phyloP scores from a whole-genome alignment of 306 rosid genomes.

The Quillaja saponaria region DNA sequence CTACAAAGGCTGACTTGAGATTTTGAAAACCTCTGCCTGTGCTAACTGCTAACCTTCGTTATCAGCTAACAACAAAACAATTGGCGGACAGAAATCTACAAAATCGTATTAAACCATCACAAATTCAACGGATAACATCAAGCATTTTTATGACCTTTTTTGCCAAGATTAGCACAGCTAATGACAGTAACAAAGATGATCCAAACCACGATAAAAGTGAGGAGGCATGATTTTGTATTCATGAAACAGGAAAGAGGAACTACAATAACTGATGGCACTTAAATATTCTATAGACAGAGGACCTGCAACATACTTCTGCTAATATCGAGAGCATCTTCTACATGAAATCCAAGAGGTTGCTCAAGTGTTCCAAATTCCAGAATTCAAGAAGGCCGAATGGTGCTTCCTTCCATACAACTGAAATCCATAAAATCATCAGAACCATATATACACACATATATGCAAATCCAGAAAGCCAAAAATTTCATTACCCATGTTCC shows the following conservation, averaged over 20 bases:
- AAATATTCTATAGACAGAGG: no score
- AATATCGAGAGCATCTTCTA: slow-evolving; percentile 71
- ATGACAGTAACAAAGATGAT: neutral
- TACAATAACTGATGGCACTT: no score
- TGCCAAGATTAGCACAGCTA: neutral
- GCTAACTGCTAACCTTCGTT: neutral
- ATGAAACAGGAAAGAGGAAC: no score
- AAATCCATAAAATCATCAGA: slow-evolving; percentile 38
- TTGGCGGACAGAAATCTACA: neutral
- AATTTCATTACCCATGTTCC: no score
- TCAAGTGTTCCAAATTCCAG: slow-evolving; percentile 73
- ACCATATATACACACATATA: slow-evolving; percentile 1
- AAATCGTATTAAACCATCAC: neutral
- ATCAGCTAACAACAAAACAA: slow-evolving; percentile 1
- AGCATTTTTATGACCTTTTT: neutral
- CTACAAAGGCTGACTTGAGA: neutral
- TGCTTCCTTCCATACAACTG: slow-evolving; percentile 77
- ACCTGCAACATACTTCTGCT: slow-evolving; percentile 65
- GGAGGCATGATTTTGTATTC: no score
- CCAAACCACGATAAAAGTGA: no score
- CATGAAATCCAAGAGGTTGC: slow-evolving; percentile 77
- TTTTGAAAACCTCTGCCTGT: neutral
- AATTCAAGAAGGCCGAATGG: slow-evolving; percentile 68
- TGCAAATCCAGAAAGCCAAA: slow-evolving; percentile 20
- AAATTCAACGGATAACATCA: neutral